Base-by-base conservation (phyloP, 495 filamentous ascomycete species). In the Pyrenopolyporus hunteri region DNA sequence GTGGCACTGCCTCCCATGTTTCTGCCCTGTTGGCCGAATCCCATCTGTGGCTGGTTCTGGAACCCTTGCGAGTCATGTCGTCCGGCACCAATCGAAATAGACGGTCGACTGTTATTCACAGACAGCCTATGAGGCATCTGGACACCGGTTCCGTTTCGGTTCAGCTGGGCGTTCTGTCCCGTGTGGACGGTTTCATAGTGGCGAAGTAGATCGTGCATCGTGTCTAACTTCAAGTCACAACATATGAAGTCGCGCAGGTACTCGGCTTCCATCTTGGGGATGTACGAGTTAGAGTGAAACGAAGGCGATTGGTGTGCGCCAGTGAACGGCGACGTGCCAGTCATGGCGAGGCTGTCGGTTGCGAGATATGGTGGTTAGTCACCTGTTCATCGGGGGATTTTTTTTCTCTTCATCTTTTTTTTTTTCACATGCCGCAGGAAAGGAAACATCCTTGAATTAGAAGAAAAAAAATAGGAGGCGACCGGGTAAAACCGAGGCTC, bases 181-280 rank as follows among this genome's bases (percentile, higher is more conserved):
- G 91, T 90, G 75, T 98, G 94, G 42, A 86, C 81, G 73, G 97
- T 92, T 75, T 98, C 94, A 73, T 97, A 98, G 72, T 98, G 94
- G 66, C 96, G 92, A 43, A 98, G 78, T 17, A 98, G 83, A 70
- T 98, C 94, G 72, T 98, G 94, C 59, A 98, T 83, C 7, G 92
- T 92, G 36, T 92, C 87, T 68, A 97, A 82, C 16, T 84, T 93
- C 62, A 88, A 78, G 64, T 89, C 91, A 76, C 94, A 98, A 79
- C 94, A 98, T 37, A 84, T 87, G 76, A 97, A 98, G 76, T 98
- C 91, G 66, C 85, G 87, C 91, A 97, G 92, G 71, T 97, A 98
- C 71, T 90, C 91, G 47, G 95, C 95, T 77, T 98, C 94, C 70
- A 98, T 83, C 74, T 97, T 98, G 5, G 94, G 94, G 33, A 98